Conservation (phyloP, 2,329 filamentous ascomycete genomes). For the Apiospora arundinis region DNA sequence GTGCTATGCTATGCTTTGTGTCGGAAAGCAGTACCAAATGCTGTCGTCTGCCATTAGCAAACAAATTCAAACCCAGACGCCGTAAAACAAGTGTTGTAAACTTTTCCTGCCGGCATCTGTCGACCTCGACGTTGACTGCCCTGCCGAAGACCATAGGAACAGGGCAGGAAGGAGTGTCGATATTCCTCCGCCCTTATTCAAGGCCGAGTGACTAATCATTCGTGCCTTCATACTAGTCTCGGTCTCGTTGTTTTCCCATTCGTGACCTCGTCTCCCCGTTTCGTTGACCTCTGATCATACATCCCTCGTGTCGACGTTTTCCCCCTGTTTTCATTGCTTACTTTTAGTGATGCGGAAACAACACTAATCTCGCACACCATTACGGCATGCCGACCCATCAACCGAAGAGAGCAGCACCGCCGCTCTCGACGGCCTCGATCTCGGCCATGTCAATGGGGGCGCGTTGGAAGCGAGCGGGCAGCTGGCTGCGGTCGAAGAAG, state of each 20-base stretch:
- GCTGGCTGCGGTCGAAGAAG: conserved; percentile 88
- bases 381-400: conserved; percentile 38
- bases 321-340: neutral
- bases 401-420: conserved; percentile 71
- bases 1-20: neutral
- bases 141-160: neutral
- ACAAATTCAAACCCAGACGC: conserved; percentile 11
- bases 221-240: neutral
- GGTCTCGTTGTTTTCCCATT: neutral
- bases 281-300: neutral
- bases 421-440: conserved; percentile 95
- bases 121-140: neutral
- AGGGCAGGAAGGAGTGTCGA: conserved; percentile 12
- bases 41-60: neutral
- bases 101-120: conserved; percentile 17
- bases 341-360: neutral
- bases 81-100: conserved; percentile 8
- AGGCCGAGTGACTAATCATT: neutral
- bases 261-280: neutral
- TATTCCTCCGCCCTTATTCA: neutral
- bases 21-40: neutral
- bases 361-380: conserved; percentile 8
- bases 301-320: conserved; percentile 11
- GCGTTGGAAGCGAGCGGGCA: conserved; percentile 83
- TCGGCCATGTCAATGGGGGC: conserved; percentile 77